A percentile compares a stretch with the other conserved stretches of the same genome.
phyloP scores from a whole-genome alignment of 2,329 filamentous ascomycete species.

The Pleoardoris graminearum region DNA sequence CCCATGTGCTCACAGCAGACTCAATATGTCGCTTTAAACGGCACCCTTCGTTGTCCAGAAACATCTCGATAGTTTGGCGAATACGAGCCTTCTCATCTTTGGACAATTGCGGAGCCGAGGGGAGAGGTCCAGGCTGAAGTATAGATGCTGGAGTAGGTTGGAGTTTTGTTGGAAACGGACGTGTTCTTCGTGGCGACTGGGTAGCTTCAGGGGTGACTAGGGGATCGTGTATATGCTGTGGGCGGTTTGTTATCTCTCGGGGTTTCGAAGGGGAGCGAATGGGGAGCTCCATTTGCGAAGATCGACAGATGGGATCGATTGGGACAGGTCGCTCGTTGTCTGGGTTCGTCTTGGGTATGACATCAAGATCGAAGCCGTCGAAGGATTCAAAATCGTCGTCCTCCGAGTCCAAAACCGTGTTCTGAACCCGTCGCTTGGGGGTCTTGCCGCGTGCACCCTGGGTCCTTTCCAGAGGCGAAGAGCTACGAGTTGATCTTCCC shows the following conservation, averaged over 20 bases:
- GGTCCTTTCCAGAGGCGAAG: conserved; percentile 21
- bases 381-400: conserved; percentile 36
- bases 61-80: conserved; percentile 24
- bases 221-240: conserved; percentile 18
- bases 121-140: conserved; percentile 6
- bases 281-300: conserved; percentile 19
- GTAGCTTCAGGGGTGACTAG: conserved; percentile 25
- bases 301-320: conserved; percentile 12
- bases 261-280: conserved; percentile 34
- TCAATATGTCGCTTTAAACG: conserved; percentile 31
- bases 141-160: conserved; percentile 9
- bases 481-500: conserved; percentile 28
- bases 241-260: conserved; percentile 19
- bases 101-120: conserved; percentile 31
- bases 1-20: conserved; percentile 30
- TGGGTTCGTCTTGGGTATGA: conserved; percentile 13
- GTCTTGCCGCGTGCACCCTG: neutral
- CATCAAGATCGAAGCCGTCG: conserved; percentile 32
- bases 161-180: conserved; percentile 17
- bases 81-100: conserved; percentile 30
- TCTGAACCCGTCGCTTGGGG: conserved; percentile 19
- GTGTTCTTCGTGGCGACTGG: conserved; percentile 17
- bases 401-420: conserved; percentile 37
- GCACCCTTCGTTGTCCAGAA: conserved; percentile 29
- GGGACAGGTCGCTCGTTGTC: conserved; percentile 13